Percentiles rank a stretch among this genome's conserved stretches.
Conservation (phyloP, 192 early-diverging fungal genomes). For the Backusella mclennaniae region DNA sequence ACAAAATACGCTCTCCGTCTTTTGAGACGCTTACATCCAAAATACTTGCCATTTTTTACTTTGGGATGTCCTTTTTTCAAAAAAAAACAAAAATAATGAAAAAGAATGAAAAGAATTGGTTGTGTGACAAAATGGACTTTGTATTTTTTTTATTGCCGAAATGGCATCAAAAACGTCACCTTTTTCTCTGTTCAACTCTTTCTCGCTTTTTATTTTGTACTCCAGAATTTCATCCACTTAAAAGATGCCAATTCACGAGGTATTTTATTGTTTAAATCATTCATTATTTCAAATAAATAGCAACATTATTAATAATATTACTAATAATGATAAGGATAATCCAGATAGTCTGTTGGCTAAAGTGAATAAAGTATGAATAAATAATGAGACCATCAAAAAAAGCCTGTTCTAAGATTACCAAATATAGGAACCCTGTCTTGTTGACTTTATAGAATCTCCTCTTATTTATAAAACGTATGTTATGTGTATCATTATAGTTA, state of each 20-base stretch:
- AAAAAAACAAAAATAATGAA: neutral
- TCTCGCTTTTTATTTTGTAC: neutral
- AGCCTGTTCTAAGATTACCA: neutral
- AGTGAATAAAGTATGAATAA: constrained; percentile 6
- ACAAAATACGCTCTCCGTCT: constrained; percentile 55
- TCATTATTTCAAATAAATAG: neutral
- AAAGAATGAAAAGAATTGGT: neutral
- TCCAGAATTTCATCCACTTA: constrained; percentile 9
- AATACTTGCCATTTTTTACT: neutral
- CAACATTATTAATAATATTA: too few species aligned
- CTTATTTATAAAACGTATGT: constrained; percentile 24
- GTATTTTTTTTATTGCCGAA: neutral
- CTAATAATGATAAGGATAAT: neutral
- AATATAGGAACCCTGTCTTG: constrained; percentile 19
- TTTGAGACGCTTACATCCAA: constrained; percentile 20
- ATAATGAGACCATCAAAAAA: neutral
- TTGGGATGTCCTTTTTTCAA: neutral
- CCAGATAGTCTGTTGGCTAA: constrained; percentile 3
- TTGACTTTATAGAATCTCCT: constrained; percentile 11
- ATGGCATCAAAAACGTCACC: neutral
- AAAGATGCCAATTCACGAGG: constrained; percentile 18
- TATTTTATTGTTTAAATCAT: neutral
- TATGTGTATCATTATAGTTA: neutral
- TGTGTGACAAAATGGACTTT: neutral
- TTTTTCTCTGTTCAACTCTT: neutral